phyloP scores from a whole-genome alignment of 139 green algal species.

The Chlorella sorokiniana region DNA sequence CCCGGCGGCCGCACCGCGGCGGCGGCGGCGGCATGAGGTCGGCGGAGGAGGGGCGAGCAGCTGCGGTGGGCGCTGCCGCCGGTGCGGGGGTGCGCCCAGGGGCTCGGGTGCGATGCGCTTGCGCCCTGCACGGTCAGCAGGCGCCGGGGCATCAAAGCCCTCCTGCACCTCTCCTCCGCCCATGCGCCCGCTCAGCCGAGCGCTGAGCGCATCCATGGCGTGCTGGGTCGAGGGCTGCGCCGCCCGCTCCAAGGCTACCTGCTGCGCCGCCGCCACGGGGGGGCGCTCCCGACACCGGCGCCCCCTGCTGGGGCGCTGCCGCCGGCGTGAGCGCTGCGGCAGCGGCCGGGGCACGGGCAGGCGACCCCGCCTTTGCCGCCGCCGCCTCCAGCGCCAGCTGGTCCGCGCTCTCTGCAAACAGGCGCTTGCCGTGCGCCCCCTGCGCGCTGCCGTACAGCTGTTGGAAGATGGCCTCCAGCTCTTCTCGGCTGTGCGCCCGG shows the following conservation, averaged over 20 bases:
- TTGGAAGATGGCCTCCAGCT: constrained; percentile 57
- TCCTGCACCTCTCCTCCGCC: constrained; percentile 21
- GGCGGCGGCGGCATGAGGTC: constrained; percentile 34
- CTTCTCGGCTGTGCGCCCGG: constrained; percentile 38
- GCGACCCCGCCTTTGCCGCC: background rate
- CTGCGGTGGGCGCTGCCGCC: background rate
- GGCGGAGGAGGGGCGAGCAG: background rate
- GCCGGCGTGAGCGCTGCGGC: background rate
- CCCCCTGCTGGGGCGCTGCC: background rate
- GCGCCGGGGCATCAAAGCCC: constrained; percentile 33
- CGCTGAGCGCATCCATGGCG: constrained; percentile 27
- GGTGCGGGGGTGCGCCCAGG: background rate
- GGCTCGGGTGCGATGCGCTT: constrained; percentile 20
- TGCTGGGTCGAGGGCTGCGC: constrained; percentile 15
- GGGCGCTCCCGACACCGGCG: background rate
- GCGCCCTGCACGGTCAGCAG: background rate
- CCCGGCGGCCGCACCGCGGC: background rate
- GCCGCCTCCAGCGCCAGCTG: constrained; percentile 37
- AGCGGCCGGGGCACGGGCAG: background rate
- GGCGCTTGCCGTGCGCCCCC: constrained; percentile 1
- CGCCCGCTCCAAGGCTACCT: background rate
- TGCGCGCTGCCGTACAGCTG: constrained; percentile 62
- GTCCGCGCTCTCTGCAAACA: constrained; percentile 51
- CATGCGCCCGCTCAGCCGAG: constrained; percentile 17
- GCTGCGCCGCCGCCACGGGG: background rate